Conservation (phyloP, 306 rosid species). For the Luffa acutangula region DNA sequence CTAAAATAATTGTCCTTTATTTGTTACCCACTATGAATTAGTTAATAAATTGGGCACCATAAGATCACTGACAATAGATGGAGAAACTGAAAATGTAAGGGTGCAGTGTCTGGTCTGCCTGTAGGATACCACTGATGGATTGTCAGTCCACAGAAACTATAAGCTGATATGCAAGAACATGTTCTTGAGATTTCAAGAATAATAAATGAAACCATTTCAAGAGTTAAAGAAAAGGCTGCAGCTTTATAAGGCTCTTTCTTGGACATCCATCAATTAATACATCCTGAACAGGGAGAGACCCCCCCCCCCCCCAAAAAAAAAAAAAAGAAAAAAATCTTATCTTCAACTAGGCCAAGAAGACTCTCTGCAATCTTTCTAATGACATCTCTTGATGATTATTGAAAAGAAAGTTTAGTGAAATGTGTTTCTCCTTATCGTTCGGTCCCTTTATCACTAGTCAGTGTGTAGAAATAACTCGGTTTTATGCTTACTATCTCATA, state of each 20-base stretch:
- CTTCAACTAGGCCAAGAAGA: not conserved
- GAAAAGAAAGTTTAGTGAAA: not conserved
- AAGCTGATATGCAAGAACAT: not conserved
- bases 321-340: not conserved
- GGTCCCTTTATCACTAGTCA: not conserved
- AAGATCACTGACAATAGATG: not conserved
- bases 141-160: not conserved
- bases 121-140: slow-evolving; percentile 1
- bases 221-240: not conserved
- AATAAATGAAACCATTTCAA: not conserved
- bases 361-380: not conserved
- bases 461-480: not conserved
- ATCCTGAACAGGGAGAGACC: not conserved
- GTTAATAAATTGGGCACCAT: not conserved
- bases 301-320: not conserved
- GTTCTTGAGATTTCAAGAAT: not conserved
- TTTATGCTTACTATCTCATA: not conserved
- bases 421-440: not conserved
- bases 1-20: not conserved
- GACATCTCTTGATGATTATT: not conserved
- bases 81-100: not conserved
- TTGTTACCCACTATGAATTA: not conserved
- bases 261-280: not conserved
- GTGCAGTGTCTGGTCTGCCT: not conserved
- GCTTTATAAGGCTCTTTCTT: not conserved